Percentiles rank a stretch among this genome's conserved stretches.
phyloP scores from a whole-genome alignment of 78 protist genomes.

The Isochrysis galbana region DNA sequence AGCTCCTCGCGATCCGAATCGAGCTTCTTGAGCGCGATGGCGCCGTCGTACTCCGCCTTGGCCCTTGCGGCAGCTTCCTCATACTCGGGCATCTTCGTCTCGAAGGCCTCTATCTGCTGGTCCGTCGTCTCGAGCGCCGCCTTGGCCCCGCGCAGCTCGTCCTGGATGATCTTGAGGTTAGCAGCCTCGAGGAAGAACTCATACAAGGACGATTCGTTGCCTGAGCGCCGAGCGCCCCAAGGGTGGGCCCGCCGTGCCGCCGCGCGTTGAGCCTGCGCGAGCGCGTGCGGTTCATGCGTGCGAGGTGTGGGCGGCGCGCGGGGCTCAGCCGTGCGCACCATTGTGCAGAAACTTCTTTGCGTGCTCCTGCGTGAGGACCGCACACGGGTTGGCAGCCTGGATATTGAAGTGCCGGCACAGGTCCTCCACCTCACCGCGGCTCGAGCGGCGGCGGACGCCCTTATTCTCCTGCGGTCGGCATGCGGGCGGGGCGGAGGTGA shows the following conservation, averaged over 20 bases:
- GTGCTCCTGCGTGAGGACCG: constrained; percentile 3
- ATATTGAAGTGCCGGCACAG: constrained; percentile 13
- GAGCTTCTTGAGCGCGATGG: background rate
- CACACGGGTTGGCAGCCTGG: constrained; percentile 9
- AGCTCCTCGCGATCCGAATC: background rate
- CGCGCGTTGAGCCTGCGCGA: background rate
- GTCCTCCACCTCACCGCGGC: background rate
- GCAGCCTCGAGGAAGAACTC: background rate
- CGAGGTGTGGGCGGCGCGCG: background rate
- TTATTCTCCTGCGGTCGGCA: background rate
- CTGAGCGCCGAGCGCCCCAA: background rate
- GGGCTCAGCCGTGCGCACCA: background rate
- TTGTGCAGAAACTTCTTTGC: constrained; percentile 1
- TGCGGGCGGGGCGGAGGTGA: no score
- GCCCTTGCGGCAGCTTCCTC: background rate
- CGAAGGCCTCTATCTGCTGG: background rate
- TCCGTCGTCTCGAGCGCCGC: background rate
- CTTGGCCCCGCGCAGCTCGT: background rate
- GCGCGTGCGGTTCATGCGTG: background rate
- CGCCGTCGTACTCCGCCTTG: background rate
- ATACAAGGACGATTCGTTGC: background rate
- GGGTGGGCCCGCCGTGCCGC: background rate
- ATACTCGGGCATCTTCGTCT: background rate
- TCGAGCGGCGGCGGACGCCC: background rate
- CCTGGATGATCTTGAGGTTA: background rate